Base-by-base conservation (phyloP, 768 basidiomycete species). In the Boletales sp. region DNA sequence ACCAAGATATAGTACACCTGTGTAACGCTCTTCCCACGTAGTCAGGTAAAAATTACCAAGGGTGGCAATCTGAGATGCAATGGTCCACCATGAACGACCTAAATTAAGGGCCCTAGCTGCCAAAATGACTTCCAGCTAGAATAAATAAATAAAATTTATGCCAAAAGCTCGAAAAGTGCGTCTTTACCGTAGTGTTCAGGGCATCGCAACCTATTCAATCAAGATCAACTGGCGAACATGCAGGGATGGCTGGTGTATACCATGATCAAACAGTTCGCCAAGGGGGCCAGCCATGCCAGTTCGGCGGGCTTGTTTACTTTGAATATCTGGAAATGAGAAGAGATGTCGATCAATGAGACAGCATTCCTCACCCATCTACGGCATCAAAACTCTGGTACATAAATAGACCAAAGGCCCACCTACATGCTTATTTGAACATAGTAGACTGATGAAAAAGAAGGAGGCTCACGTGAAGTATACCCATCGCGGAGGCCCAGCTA, bases 231-330 rank as follows among this genome's bases (percentile, higher is more conserved):
- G 19, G 31, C 7, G 7, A 24, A 30, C 14, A 43, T 10, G n/a
- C 8, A 21, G 12, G 12, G 21, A 37, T 45, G 3, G 15, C 29
- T 10, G 32, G 27, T 15, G 59, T 75, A 43, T 58, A 86, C 94
- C 95, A 69, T 98, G 97, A 64, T 99, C 97, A 67, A 99, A 99
- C 84, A 98, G 86, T 68, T 99, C 90, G 15, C 97, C 97, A 30
- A 98, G 72, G 21, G 95, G 95, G 5, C 97, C 91, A n/a, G 93
- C 88, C 90, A 97, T 98, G 2, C 93, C 93, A 1, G 94, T 95
- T 44, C 95, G 73, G 54, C 97, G 75, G 18, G 97, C 97, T 69
- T 99, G 97, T 67, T 97, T 97, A 14, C 95, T 92, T 56, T 3
- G 41, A 39, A 19, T 27, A 6, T 3, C 2, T 17, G 24, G 9